Evolutionary conservation across 345 rosid genomes (phyloP).

Genomic region (Raphanus sativus): DNA sequence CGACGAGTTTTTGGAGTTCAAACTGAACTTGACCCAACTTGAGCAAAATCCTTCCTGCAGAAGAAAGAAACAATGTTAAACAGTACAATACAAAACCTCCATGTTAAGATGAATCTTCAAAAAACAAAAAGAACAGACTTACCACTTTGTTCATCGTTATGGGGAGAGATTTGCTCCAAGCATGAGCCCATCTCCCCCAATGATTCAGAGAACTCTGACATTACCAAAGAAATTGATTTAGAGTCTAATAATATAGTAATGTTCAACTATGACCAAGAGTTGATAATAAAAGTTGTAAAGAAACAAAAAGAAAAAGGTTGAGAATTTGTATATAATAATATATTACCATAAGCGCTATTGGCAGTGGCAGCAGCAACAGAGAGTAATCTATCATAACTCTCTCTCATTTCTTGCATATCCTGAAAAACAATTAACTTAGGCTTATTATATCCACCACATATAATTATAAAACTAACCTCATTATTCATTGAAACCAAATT

Average conservation of each 20-base stretch:
- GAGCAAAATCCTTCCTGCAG: slow-evolving; percentile 61
- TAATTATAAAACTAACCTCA: neutral
- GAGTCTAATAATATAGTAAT: neutral
- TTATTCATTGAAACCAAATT: neutral
- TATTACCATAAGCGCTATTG: slow-evolving; percentile 85
- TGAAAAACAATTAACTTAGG: slow-evolving; percentile 32
- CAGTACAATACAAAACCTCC: neutral
- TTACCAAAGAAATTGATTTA: neutral
- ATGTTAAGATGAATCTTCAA: neutral
- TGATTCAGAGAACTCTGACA: slow-evolving; percentile 94
- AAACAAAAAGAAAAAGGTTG: neutral
- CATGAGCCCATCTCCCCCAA: slow-evolving; percentile 92
- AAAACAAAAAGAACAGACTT: slow-evolving; percentile 23
- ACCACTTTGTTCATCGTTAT: slow-evolving; percentile 79
- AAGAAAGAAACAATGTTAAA: slow-evolving; percentile 25
- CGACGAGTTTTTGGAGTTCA: slow-evolving; percentile 84
- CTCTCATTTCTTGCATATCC: slow-evolving; percentile 91
- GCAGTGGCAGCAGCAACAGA: slow-evolving; percentile 91
- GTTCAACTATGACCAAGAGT: neutral
- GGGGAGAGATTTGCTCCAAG: slow-evolving; percentile 76
- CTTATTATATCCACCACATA: slow-evolving; percentile 8
- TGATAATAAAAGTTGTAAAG: neutral
- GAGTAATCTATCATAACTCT: slow-evolving; percentile 87
- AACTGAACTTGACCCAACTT: slow-evolving; percentile 80
- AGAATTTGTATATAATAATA: neutral